phyloP scores from a whole-genome alignment of 192 early-diverging fungal species.

The Gonapodya sp. region DNA sequence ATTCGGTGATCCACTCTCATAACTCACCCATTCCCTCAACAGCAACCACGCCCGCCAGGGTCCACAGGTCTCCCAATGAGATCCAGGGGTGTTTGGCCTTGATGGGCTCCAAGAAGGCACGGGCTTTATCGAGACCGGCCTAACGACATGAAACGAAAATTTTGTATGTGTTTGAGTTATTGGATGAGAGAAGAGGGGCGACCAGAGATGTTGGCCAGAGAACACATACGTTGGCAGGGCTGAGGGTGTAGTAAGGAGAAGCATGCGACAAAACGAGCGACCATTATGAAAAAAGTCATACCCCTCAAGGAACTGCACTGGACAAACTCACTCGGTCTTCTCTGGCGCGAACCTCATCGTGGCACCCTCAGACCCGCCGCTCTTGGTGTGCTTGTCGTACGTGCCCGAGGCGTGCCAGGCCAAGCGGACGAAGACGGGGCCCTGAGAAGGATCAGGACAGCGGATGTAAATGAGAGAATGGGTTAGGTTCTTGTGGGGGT shows the following conservation, averaged over 20 bases:
- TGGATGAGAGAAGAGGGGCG: too few species aligned
- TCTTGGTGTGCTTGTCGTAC: conserved; percentile 49
- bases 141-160: too few species aligned
- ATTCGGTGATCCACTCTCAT: not conserved
- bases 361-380: conserved; percentile 65
- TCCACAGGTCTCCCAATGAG: conserved; percentile 77
- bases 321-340: not conserved
- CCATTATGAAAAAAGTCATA: not conserved
- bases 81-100: conserved; percentile 74
- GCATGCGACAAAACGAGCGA: not conserved
- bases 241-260: not conserved
- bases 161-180: too few species aligned
- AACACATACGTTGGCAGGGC: conserved; percentile 9
- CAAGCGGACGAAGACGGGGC: conserved; percentile 57
- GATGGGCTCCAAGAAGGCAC: conserved; percentile 58
- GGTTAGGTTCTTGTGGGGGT: not conserved
- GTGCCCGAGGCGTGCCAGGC: conserved; percentile 84
- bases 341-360: conserved; percentile 47
- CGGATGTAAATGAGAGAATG: not conserved
- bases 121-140: conserved; percentile 2
- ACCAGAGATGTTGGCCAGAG: too few species aligned
- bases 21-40: conserved; percentile 48
- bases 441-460: not conserved
- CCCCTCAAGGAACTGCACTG: too few species aligned
- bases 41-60: conserved; percentile 64